Base-by-base conservation (phyloP, 345 rosid species). In the Nephelium lappaceum region DNA sequence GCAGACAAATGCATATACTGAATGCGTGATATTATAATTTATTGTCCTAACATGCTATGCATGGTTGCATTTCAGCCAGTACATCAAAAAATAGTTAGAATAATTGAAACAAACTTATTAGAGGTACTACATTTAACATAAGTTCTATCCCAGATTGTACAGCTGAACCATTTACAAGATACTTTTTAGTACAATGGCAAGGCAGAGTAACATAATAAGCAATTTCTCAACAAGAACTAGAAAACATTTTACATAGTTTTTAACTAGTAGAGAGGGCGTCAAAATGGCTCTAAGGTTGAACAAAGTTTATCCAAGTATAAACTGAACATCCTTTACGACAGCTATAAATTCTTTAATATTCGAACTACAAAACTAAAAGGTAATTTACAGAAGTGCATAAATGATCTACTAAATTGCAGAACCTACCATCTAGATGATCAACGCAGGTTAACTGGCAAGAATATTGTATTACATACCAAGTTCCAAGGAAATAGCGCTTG, bases 401-500 rank as follows among this genome's bases (percentile, higher is more conserved):
- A 60, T 9, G 27, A 60, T 60, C 64, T 60, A 60, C 64, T 60
- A 10, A 7, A 51, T 23, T 58, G 25, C n/a, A 53, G 27, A 23
- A 60, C 64, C 64, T 21, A 53, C 19, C 4, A 53, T 53, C 58
- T n/a, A 60, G 57, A 66, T 21, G n/a, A 57, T 18, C 15, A 41
- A 6, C 51, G 55, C 1, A 7, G 64, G 43, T 7, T 68, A 25
- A 67, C 62, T 21, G 49, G 10, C 27, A 58, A 63, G 51, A 62
- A 16, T 21, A 78, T 61, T 36, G 19, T 66, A 75, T 73, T 73
- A 84, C 98, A 88, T 67, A 92, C 98, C 98, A 78, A 93, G 97
- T 84, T 95, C 98, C 80, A 78, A 73, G 71, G 95, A 87, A 78
- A 93, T 82, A 67, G 92, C 77, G 83, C 84, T 76, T 43, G 85